A percentile compares a stretch with the other conserved stretches of the same genome.
phyloP scores from a whole-genome alignment of 2,329 filamentous ascomycete genomes.

The Xylariales sp. region DNA sequence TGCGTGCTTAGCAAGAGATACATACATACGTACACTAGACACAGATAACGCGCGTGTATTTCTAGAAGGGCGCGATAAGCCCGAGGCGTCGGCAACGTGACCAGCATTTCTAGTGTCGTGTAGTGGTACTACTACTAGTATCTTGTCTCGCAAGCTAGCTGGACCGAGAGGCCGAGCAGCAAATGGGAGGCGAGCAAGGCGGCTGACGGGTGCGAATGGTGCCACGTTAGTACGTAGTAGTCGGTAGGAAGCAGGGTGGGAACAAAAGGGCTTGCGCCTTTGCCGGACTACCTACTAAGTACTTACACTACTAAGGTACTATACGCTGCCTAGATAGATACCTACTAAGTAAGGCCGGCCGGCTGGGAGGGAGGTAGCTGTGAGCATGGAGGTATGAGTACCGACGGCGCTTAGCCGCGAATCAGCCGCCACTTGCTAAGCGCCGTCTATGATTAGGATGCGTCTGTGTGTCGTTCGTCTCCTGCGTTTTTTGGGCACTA shows the following conservation, averaged over 20 bases:
- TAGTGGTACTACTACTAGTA: too few relatives aligned
- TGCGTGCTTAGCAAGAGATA: too few relatives aligned
- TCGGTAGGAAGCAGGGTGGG: neutral
- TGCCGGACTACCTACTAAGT: neutral
- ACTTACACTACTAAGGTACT: too few relatives aligned
- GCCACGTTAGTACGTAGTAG: constrained; percentile 17
- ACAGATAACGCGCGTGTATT: neutral
- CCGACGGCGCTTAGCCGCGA: constrained; percentile 36
- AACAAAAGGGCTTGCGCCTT: neutral
- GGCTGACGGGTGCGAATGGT: constrained; percentile 28
- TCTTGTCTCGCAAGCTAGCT: neutral
- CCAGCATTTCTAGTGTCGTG: neutral
- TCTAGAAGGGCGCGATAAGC: constrained; percentile 18
- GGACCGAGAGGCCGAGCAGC: constrained; percentile 8
- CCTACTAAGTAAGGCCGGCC: too few relatives aligned
- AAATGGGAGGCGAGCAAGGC: constrained; percentile 21
- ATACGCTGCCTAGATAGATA: too few relatives aligned
- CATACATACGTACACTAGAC: too few relatives aligned
- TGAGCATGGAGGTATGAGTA: neutral
- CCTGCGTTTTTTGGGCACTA: neutral
- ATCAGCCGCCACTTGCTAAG: constrained; percentile 30
- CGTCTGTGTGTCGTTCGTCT: constrained; percentile 3
- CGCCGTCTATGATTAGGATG: constrained; percentile 30
- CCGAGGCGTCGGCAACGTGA: constrained; percentile 27
- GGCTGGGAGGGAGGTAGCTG: too few relatives aligned